Evolutionary conservation across 2,329 filamentous ascomycete species (phyloP).

Genomic region (Penicillium sp.): DNA sequence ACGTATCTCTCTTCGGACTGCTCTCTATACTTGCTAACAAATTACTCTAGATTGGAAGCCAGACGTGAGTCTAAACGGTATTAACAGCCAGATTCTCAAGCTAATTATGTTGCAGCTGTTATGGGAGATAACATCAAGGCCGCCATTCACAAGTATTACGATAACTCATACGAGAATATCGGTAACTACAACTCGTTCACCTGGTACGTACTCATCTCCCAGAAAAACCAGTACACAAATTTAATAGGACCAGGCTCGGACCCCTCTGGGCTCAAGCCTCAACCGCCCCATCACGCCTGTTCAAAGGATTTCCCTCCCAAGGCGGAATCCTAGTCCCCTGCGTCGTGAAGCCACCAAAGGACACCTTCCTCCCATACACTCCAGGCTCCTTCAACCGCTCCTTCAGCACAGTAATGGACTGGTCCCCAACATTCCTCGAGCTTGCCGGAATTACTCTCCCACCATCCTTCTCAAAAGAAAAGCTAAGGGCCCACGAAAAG

Average conservation of each 20-base stretch:
- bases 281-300: constrained; percentile 27
- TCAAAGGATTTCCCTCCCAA: constrained; percentile 27
- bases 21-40: background rate
- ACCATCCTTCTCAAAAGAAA: background rate
- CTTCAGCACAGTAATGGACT: constrained; percentile 23
- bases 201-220: constrained; percentile 25
- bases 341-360: constrained; percentile 18
- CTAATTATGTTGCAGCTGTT: constrained; percentile 21
- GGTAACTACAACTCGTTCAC: constrained; percentile 34
- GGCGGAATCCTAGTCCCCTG: constrained; percentile 30
- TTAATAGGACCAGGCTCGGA: constrained; percentile 17
- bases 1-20: constrained; percentile 14
- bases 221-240: background rate
- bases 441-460: constrained; percentile 13
- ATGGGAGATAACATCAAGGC: constrained; percentile 32
- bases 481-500: background rate
- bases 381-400: constrained; percentile 18
- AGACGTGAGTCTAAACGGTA: constrained; percentile 7
- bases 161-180: constrained; percentile 40
- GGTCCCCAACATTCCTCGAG: constrained; percentile 17
- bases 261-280: constrained; percentile 34
- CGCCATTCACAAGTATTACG: constrained; percentile 37
- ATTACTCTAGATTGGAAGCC: constrained; percentile 8
- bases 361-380: constrained; percentile 1
- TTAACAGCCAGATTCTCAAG: background rate